Evolutionary conservation across 2,329 filamentous ascomycete species (phyloP), one percentile per base, ranked within the genome.

Genomic region (Cladophialophora chaetospira): DNA sequence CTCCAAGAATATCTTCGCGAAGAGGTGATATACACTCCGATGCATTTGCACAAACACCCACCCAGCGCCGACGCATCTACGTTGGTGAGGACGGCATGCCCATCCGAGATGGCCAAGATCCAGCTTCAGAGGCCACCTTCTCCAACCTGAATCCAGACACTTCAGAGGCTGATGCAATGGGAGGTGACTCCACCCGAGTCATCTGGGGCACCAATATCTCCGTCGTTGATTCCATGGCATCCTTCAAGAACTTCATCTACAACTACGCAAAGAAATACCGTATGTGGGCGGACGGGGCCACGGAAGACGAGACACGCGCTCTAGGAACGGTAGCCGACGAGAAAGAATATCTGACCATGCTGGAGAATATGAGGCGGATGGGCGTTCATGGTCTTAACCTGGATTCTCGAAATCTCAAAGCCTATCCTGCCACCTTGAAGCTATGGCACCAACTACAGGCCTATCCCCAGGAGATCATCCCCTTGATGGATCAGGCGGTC

Each of bases 201-300:
- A 93, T 99, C 63, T 99, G 94, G 94, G 94, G 94, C 72, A 99
- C 94, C 40, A 97, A 96, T 35, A 89, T 99, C 47, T 96, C 93
- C 4, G 88, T 99, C 51, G 85, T 90, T 58, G 92, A 97, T 71
- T 91, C 91, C 0, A 89, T 95, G 72, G 84, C 86, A 49, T 81
- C 87, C 0, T 96, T 97, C 79, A 93, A 94, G 69, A 91, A 94
- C 63, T 99, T 99, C 68, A 78, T 99, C 25, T 85, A 86, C 70
- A 95, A 96, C 71, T 99, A 94, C 67, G 90, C 91, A 58, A 87
- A 85, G 65, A 97, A 97, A 73, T 97, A 99, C 69, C 89, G 94
- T 62, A 84, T 97, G 83, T 94, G 93, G 76, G 84, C 85, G 19
- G 90, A 96, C 65, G 92, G 91, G n/a, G 82, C 88, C 66, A 82